Evolutionary conservation across 2,329 filamentous ascomycete species (phyloP).

Genomic region (Zymoseptoria tritici): DNA sequence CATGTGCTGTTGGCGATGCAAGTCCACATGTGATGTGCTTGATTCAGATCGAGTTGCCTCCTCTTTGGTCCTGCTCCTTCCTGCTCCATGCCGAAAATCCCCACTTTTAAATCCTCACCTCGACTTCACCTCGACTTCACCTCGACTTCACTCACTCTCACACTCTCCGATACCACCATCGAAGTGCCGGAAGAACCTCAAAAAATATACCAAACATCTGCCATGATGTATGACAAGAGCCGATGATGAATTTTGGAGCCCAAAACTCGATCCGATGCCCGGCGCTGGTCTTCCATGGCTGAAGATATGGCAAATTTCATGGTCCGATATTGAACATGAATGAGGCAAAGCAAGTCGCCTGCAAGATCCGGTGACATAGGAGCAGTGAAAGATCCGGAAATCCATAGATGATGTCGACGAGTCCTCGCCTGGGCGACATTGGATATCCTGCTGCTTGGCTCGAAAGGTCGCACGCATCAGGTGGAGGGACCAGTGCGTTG

Average conservation of each 20-base stretch:
- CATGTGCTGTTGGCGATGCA: not conserved
- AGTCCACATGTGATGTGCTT: not conserved
- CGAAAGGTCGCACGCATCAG: not conserved
- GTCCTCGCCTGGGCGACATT: not conserved
- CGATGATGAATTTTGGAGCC: not conserved
- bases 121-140: slow-evolving; percentile 2
- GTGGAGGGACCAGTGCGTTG: not conserved
- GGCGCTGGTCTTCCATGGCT: not conserved
- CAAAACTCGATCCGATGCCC: not conserved
- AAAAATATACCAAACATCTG: not conserved
- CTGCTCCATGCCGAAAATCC: not conserved
- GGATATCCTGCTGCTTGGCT: not conserved
- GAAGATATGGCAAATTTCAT: not conserved
- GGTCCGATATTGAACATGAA: not conserved
- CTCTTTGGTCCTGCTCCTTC: not conserved
- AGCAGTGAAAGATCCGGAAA: not conserved
- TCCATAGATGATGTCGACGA: not conserved
- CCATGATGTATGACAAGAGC: not conserved
- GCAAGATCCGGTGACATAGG: not conserved
- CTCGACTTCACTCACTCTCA: not conserved
- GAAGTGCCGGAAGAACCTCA: not conserved
- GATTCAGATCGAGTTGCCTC: not conserved
- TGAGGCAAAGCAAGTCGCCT: not conserved
- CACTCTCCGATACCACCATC: not conserved
- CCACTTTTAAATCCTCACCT: not conserved